These are phyloP conservation scores for Thermomucor indicae-seudaticae DNA, from an alignment of 371 early-diverging fungal genomes.

Conservation along the genomic window DNA sequence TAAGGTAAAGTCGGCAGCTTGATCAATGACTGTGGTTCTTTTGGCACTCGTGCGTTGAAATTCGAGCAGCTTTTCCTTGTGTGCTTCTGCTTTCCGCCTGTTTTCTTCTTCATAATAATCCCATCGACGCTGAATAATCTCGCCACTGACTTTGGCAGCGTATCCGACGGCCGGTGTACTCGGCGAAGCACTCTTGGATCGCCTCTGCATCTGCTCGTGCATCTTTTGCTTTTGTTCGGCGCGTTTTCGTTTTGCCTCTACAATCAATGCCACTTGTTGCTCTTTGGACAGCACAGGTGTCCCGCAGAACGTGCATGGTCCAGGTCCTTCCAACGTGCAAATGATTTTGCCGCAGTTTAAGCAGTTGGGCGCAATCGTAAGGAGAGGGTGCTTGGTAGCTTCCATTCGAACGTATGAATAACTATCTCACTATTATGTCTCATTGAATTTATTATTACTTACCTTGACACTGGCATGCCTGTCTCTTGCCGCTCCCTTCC, in stretches of 20 bases:
- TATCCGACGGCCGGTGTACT: slow-evolving; percentile 35
- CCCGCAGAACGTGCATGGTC: slow-evolving; percentile 83
- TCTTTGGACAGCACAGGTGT: slow-evolving; percentile 67
- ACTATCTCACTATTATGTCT: not conserved
- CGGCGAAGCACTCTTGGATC: slow-evolving; percentile 14
- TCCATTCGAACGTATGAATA: slow-evolving; percentile 1
- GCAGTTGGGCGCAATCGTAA: slow-evolving; percentile 80
- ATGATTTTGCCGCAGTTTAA: slow-evolving; percentile 87
- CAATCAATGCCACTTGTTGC: slow-evolving; percentile 58
- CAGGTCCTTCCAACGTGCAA: slow-evolving; percentile 78
- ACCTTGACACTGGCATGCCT: slow-evolving; percentile 43
- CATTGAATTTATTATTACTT: not conserved
- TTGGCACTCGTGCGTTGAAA: slow-evolving; percentile 78
- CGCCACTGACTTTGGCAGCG: slow-evolving; percentile 33
- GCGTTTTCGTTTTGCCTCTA: slow-evolving; percentile 39
- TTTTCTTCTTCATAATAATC: slow-evolving; percentile 46
- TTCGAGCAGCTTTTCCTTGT: slow-evolving; percentile 74
- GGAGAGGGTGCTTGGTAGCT: slow-evolving; percentile 77
- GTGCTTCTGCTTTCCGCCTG: slow-evolving; percentile 59
- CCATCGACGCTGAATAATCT: slow-evolving; percentile 9
- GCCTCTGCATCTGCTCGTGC: slow-evolving; percentile 14
- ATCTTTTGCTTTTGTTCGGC: slow-evolving; percentile 24
- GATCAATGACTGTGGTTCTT: slow-evolving; percentile 73
- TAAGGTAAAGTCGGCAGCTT: slow-evolving; percentile 73
- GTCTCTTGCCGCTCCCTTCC: slow-evolving; percentile 24